Evolutionary conservation across 2,329 filamentous ascomycete genomes (phyloP), one percentile per base, ranked within the genome.

Genomic region (Scedosporium aurantiacum): DNA sequence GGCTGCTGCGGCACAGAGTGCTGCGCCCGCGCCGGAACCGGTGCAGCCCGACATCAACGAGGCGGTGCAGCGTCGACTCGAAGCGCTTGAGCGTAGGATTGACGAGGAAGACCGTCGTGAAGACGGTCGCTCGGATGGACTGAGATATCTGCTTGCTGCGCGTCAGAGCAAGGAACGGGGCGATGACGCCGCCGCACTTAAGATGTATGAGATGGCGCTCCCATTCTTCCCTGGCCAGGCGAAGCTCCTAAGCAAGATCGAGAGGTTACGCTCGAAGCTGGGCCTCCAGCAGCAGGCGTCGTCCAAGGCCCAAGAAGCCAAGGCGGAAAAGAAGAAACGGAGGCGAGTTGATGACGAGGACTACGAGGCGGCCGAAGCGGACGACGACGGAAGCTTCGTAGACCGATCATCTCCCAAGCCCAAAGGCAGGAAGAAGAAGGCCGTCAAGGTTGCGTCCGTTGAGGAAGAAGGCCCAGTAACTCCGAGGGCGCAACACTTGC

Each of bases 81-180:
- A 96, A 63, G 87, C 89, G 0, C 79, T 97, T 3, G 93, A 97
- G 73, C 84, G 87, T 66, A 88, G 90, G n/a, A 88, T 97, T 28
- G 89, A 93, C 32, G 73, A 70, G 62, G 83, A 83, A 21, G 82
- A 79, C 52, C 77, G 75, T 63, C 69, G 71, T 55, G 90, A 92
- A 43, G 90, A 95, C 67, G 78, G 81, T 27, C 85, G 89, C 60
- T 87, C 90, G 0, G 90, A 96, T 64, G 94, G 93, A 0, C 74
- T 97, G 28, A 89, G 91, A 10, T 91, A 89, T 67, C 75, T 97
- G 40, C 79, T 97, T n/a, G 91, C 94, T 80, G 93, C 91, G 1
- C 89, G 94, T 66, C 91, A 97, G 71, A 89, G 95, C 69, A 91
- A 92, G 55, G 90, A 91, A 60, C 82, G 85, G 3, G 91, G 91